Conservation (phyloP, 139 green algal genomes). For the Closterium sp. region DNA sequence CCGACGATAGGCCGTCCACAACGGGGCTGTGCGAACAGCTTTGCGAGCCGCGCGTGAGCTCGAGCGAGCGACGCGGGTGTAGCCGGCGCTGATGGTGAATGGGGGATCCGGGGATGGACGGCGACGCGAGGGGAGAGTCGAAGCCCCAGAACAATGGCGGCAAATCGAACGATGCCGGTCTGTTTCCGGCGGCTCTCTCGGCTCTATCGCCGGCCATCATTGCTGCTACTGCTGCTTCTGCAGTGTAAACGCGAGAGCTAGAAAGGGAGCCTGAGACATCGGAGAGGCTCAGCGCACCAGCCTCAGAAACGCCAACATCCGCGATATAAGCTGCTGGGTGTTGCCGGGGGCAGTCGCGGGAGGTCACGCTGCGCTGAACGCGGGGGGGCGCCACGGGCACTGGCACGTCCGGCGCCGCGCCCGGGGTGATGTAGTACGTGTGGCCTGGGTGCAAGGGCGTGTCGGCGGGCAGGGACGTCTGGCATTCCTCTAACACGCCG, state of each 20-base stretch:
- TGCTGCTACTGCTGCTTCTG: background rate
- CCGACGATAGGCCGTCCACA: background rate
- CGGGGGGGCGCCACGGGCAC: background rate
- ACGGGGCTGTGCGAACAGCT: background rate
- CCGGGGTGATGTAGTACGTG: background rate
- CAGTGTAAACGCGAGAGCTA: background rate
- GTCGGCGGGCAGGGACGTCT: background rate
- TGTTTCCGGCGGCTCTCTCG: too few relatives aligned
- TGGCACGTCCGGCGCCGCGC: background rate
- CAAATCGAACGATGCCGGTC: background rate
- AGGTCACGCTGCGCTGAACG: background rate
- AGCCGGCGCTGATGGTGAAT: background rate
- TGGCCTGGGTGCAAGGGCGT: background rate
- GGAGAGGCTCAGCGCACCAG: too few relatives aligned
- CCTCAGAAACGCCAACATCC: too few relatives aligned
- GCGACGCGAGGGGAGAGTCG: background rate
- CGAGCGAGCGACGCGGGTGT: background rate
- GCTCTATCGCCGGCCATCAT: background rate
- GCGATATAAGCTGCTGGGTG: background rate
- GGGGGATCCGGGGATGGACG: too few relatives aligned
- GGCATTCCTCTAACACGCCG: background rate
- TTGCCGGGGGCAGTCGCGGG: background rate
- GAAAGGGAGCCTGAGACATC: too few relatives aligned
- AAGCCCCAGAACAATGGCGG: background rate
- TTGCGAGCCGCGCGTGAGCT: background rate